Conservation (phyloP, 2,329 filamentous ascomycete genomes). For the Cercospora sp. region DNA sequence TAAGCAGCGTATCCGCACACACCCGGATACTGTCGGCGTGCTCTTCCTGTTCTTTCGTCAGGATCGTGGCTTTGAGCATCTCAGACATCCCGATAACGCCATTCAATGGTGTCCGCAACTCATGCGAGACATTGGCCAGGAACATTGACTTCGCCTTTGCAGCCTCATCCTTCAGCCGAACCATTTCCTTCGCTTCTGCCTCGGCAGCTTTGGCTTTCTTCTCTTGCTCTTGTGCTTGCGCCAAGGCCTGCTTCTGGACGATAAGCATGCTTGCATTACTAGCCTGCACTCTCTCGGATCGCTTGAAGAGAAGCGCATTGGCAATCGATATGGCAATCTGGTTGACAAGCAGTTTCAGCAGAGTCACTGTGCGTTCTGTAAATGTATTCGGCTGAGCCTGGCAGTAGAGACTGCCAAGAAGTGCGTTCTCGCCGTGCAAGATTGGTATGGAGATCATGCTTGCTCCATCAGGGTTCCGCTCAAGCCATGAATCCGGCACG, state of each 20-base stretch:
- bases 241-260: constrained; percentile 71
- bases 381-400: constrained; percentile 75
- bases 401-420: constrained; percentile 74
- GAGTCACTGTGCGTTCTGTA: constrained; percentile 63
- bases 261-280: constrained; percentile 77
- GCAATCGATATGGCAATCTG: constrained; percentile 69
- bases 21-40: constrained; percentile 65
- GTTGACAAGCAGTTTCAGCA: constrained; percentile 68
- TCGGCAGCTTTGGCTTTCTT: constrained; percentile 75
- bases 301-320: constrained; percentile 65
- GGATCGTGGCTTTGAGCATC: constrained; percentile 58
- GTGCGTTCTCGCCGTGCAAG: constrained; percentile 66
- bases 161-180: constrained; percentile 79
- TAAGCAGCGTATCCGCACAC: constrained; percentile 59
- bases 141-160: constrained; percentile 83
- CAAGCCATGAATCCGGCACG: constrained; percentile 68
- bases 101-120: constrained; percentile 61
- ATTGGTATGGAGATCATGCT: constrained; percentile 81
- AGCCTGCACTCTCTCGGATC: constrained; percentile 73
- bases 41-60: constrained; percentile 61
- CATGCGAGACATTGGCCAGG: constrained; percentile 55
- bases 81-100: constrained; percentile 62
- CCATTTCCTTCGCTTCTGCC: constrained; percentile 73
- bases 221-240: constrained; percentile 71
- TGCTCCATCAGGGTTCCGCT: constrained; percentile 67